Evolutionary conservation across 148 eudicot species (phyloP), one percentile per base, ranked within the genome.

Genomic region (Simmondsia chinensis): DNA sequence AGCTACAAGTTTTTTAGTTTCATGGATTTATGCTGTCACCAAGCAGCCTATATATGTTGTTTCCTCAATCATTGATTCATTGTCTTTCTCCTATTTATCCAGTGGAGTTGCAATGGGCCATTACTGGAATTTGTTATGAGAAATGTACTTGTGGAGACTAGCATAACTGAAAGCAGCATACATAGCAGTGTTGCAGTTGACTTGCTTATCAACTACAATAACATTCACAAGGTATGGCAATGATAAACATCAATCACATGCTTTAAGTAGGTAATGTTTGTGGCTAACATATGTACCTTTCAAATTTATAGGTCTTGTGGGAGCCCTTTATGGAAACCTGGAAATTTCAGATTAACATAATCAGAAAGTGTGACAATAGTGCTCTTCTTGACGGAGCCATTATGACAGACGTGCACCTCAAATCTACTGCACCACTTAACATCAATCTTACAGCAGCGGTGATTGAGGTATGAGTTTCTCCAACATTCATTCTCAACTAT

Each of bases 271-370:
- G 19, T 20, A 20, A 28, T 36, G 10, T 16, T 57, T 33, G 44
- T 33, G 27, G 11, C 13, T 55, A 28, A 21, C n/a, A 35, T 29
- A 52, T 22, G 17, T 46, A 42, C 17, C n/a, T 24, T 32, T 53
- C 40, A 37, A 33, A 41, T 40, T 37, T 50, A 27, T 65, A 91
- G 97, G 94, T 79, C 46, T 56, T 75, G 59, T 91, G 99, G 99
- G 99, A 91, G 72, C 99, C 99, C 53, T 79, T 91, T 62, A 39
- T 91, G 14, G 99, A 91, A 53, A 83, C 94, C 43, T 91, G 99
- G 89, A 62, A 68, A 52, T 82, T 86, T 49, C 69, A 72, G 73
- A 27, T 82, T 57, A 63, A 23, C 56, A 40, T 82, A 54, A 52
- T 22, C 18, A 66, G 75, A 54, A 60, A 54, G 60, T 61, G 65